Base-by-base conservation (phyloP, 2,329 filamentous ascomycete genomes). In the Plectosphaerella sp. region DNA sequence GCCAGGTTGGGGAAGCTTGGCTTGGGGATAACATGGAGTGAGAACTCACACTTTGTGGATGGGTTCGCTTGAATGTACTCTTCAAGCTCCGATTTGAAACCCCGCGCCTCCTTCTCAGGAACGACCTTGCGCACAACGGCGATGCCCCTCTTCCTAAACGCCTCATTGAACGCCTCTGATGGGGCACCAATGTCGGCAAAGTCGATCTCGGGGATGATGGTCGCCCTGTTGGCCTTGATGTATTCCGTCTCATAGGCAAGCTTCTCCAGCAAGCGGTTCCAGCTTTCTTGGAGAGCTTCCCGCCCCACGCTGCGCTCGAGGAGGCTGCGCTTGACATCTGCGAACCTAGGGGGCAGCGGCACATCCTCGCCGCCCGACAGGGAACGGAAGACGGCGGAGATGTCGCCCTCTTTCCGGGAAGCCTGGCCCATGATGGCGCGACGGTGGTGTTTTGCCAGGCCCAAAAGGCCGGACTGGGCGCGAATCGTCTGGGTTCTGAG, bases 41-140 rank as follows among this genome's bases (percentile, higher is more conserved):
- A 33, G 9, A 14, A 52, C 64, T 56, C 55, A 75, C 78, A 77
- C 71, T 72, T 77, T 4, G 82, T 85, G 4, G 70, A 72, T 0
- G 82, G 79, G 61, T 91, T 91, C 50, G 75, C 75, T 12, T 68
- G 69, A 7, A 89, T 79, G 58, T 91, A 91, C 8, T 81, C 78
- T 56, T 84, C 79, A 6, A 87, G 70, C 54, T 85, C 77, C 9
- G 73, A 72, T 67, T 91, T 91, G 60, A 83, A 88, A 1, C 70
- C 73, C 47, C 86, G 69, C 0, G 87, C 87, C 63, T 87, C 80
- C 1, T 71, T 66, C 58, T 83, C 78, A 0, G 84, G 78, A 14
- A 91, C 67, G 4, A 90, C 87, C 12, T 82, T 82, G 43, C 80
- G 76, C 20, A 91, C 74, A 2, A 91, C 82, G 1, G 80, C 79